These are phyloP conservation scores for Entomortierella lignicola DNA, from an alignment of 192 early-diverging fungal genomes.

Conservation along the genomic window DNA sequence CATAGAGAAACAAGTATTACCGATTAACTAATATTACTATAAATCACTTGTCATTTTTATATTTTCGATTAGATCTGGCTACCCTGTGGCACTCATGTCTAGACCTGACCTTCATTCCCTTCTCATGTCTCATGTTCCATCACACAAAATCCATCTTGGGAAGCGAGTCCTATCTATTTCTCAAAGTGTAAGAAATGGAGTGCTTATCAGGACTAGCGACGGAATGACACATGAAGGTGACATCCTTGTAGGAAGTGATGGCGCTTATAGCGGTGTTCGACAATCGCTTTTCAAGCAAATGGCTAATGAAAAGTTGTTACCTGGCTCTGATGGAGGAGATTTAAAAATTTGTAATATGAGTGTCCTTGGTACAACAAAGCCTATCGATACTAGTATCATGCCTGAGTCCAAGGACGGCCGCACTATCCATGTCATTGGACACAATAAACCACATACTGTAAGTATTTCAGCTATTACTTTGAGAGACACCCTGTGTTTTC, in stretches of 20 bases:
- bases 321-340: constrained; percentile 26
- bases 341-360: too few relatives aligned
- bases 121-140: constrained; percentile 13
- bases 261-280: constrained; percentile 21
- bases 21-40: not conserved
- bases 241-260: constrained; percentile 30
- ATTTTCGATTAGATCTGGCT: constrained; percentile 4
- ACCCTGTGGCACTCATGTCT: constrained; percentile 10
- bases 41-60: not conserved
- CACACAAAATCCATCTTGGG: constrained; percentile 13
- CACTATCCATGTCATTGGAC: not conserved
- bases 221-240: constrained; percentile 13
- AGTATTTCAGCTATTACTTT: not conserved
- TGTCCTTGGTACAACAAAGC: constrained; percentile 20
- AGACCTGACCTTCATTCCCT: constrained; percentile 19
- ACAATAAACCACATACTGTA: not conserved
- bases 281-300: constrained; percentile 4
- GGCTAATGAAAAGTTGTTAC: constrained; percentile 6
- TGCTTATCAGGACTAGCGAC: constrained; percentile 14
- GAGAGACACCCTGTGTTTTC: not conserved
- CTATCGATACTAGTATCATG: constrained; percentile 1
- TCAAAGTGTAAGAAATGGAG: constrained; percentile 7
- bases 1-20: too few relatives aligned
- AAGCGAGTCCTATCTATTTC: constrained; percentile 16
- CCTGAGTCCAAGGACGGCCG: not conserved